Conservation (phyloP, 1,139 yeast genomes). For the Lodderomyces jiufengensis region DNA sequence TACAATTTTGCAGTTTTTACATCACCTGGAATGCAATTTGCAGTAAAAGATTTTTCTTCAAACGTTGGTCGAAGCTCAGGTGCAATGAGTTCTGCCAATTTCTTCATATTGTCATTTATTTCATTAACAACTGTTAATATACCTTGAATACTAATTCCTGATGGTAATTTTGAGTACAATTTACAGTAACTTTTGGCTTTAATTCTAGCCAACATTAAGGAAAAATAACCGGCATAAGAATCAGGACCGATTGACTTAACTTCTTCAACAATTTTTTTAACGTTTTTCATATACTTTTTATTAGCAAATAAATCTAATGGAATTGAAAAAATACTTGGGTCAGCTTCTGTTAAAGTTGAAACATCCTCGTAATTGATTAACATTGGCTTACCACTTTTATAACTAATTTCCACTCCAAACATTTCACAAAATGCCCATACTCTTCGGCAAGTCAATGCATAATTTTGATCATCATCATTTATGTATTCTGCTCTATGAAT, state of each 20-base stretch:
- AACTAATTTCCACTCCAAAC: constrained; percentile 21
- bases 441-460: constrained; percentile 14
- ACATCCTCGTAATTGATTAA: constrained; percentile 15
- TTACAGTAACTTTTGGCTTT: constrained; percentile 18
- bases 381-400: constrained; percentile 22
- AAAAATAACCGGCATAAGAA: constrained; percentile 16
- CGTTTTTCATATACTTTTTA: constrained; percentile 9
- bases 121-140: constrained; percentile 10
- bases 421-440: constrained; percentile 23
- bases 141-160: constrained; percentile 9
- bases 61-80: constrained; percentile 19
- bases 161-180: constrained; percentile 14
- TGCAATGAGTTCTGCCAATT: constrained; percentile 17
- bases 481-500: constrained; percentile 17
- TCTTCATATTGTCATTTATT: constrained; percentile 18
- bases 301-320: constrained; percentile 12
- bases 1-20: constrained; percentile 4
- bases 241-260: constrained; percentile 8
- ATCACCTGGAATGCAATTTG: constrained; percentile 4
- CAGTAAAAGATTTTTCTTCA: not conserved
- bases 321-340: constrained; percentile 12
- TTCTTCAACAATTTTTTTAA: constrained; percentile 5
- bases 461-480: constrained; percentile 11
- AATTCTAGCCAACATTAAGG: constrained; percentile 19
- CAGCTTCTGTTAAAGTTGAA: constrained; percentile 19